Evolutionary conservation across 1,139 yeast species (phyloP), one percentile per base, ranked within the genome.

Genomic region (Yamadazyma epiphylla): DNA sequence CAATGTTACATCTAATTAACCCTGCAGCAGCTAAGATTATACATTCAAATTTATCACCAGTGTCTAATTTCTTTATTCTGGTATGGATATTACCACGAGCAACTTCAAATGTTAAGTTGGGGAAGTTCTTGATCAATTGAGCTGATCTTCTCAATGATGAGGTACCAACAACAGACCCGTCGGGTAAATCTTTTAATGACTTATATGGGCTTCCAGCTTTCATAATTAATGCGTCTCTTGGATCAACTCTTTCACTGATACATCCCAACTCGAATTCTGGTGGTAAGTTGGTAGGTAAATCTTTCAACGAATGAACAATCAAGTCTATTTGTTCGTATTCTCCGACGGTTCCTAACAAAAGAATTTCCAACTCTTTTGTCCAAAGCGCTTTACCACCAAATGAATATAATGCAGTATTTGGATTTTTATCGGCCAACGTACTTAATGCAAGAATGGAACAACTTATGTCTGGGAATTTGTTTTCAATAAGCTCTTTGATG

Each of bases 331-430:
- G 65, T 33, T 86, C 85, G 43, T 69, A 77, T 30, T 63, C 69
- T n/a, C 77, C 87, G 24, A 79, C 64, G 30, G 73, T 63, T 39
- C 73, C 74, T 42, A 84, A 67, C 33, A 91, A 64, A 33, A 88
- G 63, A 19, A 79, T 81, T 58, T 91, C 98, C 38, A 91, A 69
- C 56, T 91, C 98, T 51, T 87, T 85, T 8, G 98, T 91, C 98
- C 98, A 91, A 25, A 91, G 60, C 1, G 96, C 79, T 55, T 91
- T 91, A 16, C 98, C 98, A 22, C 96, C 97, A 60, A 91, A 91
- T 5, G 95, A 76, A 56, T 91, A 94, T 33, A 91, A 68, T 4
- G 98, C 96, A 49, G 79, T 81, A 47, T 74, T 74, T 53, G 80
- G 91, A 23, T 83, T 80, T 53, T 85, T 82, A 61, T 91, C 98